Evolutionary conservation across 2,329 filamentous ascomycete genomes (phyloP).

Genomic region (Nemania bipapillata): DNA sequence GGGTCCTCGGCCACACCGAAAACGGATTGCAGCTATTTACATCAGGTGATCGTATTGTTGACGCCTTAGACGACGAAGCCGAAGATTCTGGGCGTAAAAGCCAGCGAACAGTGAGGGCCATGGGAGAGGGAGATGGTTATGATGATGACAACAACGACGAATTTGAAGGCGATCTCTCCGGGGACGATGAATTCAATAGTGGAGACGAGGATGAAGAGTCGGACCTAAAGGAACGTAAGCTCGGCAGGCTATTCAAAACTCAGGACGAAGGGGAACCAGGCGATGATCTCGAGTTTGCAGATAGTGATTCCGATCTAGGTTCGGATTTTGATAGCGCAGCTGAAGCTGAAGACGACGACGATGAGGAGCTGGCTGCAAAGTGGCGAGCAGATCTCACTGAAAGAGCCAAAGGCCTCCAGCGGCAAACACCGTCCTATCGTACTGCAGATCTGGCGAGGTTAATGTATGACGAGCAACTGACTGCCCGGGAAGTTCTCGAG

Average conservation of each 20-base stretch:
- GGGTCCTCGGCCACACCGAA: conserved; percentile 82
- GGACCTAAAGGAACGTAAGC: conserved; percentile 68
- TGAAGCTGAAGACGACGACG: conserved; percentile 63
- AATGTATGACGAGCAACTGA: conserved; percentile 86
- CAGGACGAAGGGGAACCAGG: conserved; percentile 59
- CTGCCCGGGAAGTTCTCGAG: conserved; percentile 77
- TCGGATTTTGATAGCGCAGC: conserved; percentile 62
- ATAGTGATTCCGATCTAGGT: conserved; percentile 95
- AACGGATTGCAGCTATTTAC: conserved; percentile 87
- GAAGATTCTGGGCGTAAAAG: conserved; percentile 72
- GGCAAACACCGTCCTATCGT: conserved; percentile 77
- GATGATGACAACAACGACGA: conserved; percentile 61
- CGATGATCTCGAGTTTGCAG: conserved; percentile 86
- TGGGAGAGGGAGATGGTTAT: conserved; percentile 68
- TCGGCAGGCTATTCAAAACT: conserved; percentile 70
- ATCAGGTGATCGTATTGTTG: conserved; percentile 74
- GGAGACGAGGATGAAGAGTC: conserved; percentile 66
- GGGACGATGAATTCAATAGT: conserved; percentile 64
- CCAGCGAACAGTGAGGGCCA: conserved; percentile 66
- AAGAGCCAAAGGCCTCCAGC: conserved; percentile 76
- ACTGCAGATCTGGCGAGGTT: conserved; percentile 84
- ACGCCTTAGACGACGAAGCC: conserved; percentile 67
- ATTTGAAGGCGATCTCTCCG: conserved; percentile 62
- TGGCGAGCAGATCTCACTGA: conserved; percentile 92
- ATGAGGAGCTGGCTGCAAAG: conserved; percentile 76